Conservation (phyloP, 352 stramenopile genomes). For the Globisporangium yorkense region DNA sequence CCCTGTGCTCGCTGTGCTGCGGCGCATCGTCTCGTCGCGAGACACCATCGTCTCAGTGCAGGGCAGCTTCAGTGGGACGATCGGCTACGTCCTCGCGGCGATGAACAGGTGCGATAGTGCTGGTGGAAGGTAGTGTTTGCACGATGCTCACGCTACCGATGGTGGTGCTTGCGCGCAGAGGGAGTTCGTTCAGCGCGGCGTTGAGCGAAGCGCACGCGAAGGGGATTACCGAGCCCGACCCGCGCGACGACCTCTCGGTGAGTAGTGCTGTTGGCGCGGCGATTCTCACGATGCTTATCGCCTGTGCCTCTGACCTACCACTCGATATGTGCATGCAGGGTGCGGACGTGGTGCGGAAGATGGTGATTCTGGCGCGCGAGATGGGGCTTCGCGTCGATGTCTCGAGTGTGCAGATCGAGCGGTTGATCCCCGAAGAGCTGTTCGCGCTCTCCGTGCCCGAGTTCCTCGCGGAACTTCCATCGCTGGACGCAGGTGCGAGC, state of each 20-base stretch:
- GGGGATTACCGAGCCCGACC: constrained; percentile 68
- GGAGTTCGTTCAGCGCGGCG: constrained; percentile 37
- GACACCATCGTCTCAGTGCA: constrained; percentile 42
- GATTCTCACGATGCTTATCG: too few species aligned
- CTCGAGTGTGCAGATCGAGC: constrained; percentile 32
- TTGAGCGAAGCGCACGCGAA: constrained; percentile 35
- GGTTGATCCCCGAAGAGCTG: constrained; percentile 36
- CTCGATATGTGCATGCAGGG: constrained; percentile 19
- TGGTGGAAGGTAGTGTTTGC: too few species aligned
- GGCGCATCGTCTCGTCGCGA: constrained; percentile 38
- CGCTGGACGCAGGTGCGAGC: constrained; percentile 27
- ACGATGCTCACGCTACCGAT: too few species aligned
- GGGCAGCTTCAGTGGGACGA: constrained; percentile 57
- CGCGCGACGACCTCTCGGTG: constrained; percentile 52
- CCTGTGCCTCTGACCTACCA: too few species aligned
- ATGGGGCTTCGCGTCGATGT: constrained; percentile 30
- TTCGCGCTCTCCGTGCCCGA: constrained; percentile 34
- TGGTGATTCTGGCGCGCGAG: constrained; percentile 58
- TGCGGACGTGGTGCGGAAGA: constrained; percentile 62
- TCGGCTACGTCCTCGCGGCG: constrained; percentile 45
- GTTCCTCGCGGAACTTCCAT: constrained; percentile 40
- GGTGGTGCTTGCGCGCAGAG: constrained; percentile 6
- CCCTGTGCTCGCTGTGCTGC: constrained; percentile 42
- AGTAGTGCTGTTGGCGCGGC: background rate
- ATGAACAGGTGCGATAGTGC: constrained; percentile 18